Conservation (phyloP, 2,329 filamentous ascomycete genomes). For the Blastomyces silverae region DNA sequence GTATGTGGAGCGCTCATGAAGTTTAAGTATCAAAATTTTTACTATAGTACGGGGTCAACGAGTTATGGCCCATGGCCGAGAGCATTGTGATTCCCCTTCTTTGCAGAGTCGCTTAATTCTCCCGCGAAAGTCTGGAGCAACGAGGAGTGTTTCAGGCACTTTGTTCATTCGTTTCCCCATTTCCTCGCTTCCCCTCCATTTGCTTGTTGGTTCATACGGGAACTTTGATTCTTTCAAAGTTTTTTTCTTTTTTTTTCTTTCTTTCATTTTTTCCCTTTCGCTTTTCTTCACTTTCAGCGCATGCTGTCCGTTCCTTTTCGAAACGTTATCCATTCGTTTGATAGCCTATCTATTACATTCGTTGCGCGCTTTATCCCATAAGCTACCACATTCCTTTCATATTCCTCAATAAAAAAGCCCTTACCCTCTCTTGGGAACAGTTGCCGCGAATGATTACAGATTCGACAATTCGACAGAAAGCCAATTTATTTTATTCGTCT, state of each 20-base stretch:
- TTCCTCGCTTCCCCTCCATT: background rate
- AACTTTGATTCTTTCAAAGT: background rate
- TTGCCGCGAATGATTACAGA: background rate
- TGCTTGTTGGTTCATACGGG: too few relatives aligned
- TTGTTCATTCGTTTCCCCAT: too few relatives aligned
- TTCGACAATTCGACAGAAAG: background rate
- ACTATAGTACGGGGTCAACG: too few relatives aligned
- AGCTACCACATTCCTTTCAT: too few relatives aligned
- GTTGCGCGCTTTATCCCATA: background rate
- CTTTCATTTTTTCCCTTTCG: background rate
- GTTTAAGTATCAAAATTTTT: too few relatives aligned
- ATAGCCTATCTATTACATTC: background rate
- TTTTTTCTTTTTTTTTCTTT: background rate
- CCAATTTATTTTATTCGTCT: background rate
- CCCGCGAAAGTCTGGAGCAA: too few relatives aligned
- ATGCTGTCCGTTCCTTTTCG: background rate
- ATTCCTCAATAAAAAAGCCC: too few relatives aligned
- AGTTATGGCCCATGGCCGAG: too few relatives aligned
- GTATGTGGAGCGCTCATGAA: too few relatives aligned
- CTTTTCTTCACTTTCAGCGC: background rate
- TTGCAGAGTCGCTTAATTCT: too few relatives aligned
- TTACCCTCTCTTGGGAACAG: background rate
- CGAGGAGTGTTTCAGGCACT: too few relatives aligned
- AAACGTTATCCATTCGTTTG: background rate
- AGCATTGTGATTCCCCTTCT: too few relatives aligned